phyloP scores from a whole-genome alignment of 1,139 yeast genomes.

The Pichia norvegensis region DNA sequence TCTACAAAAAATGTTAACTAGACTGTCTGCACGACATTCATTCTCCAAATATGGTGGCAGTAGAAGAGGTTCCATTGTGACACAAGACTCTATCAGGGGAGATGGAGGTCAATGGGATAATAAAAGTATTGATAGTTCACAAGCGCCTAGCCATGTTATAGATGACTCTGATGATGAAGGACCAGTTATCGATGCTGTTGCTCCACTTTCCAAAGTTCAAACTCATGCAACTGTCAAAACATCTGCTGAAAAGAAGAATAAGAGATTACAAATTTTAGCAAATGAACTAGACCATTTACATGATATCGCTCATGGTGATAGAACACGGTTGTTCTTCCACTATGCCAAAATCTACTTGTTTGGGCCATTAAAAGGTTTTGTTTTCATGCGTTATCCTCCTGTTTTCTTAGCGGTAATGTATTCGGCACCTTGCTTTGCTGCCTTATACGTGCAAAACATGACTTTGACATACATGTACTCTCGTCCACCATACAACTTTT shows the following conservation, averaged over 20 bases:
- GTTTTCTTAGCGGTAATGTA: conserved; percentile 57
- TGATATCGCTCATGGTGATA: conserved; percentile 12
- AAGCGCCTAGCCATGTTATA: neutral
- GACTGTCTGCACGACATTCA: conserved; percentile 22
- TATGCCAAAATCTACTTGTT: conserved; percentile 35
- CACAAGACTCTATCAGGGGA: neutral
- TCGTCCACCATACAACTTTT: conserved; percentile 60
- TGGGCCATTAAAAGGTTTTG: conserved; percentile 44
- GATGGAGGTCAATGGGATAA: neutral
- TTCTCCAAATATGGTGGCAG: conserved; percentile 1
- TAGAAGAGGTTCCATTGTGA: conserved; percentile 5
- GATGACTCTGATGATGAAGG: conserved; percentile 15
- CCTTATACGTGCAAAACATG: conserved; percentile 67
- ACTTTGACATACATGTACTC: conserved; percentile 61
- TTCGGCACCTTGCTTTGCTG: conserved; percentile 62
- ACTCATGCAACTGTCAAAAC: conserved; percentile 24
- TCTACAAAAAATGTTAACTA: conserved; percentile 19
- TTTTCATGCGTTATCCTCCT: conserved; percentile 61
- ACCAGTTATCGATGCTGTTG: conserved; percentile 25
- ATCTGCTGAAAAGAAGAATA: conserved; percentile 25
- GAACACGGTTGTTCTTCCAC: conserved; percentile 17
- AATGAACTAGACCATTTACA: conserved; percentile 24
- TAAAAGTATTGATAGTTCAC: neutral
- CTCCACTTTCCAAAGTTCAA: conserved; percentile 29
- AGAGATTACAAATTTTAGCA: conserved; percentile 14